Evolutionary conservation across 768 basidiomycete species (phyloP), one percentile per base, ranked within the genome.

Genomic region (Suillus bovinus): DNA sequence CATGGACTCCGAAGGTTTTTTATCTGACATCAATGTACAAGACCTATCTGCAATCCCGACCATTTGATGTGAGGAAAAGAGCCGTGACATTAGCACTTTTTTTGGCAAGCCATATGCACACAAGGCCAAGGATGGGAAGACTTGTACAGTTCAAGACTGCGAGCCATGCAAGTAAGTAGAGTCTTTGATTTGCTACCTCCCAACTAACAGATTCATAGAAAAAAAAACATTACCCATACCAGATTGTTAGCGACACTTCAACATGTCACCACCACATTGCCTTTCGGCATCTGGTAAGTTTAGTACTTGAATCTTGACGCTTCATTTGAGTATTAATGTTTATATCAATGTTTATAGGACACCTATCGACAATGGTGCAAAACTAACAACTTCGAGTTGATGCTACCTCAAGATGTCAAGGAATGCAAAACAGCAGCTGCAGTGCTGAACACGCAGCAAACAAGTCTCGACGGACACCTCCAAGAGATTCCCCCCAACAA

Each of bases 351-450:
- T 7, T 46, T 61, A 46, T 10, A 71, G 69, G 58, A 41, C 17
- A 34, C 27, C 27, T 77, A 78, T 61, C 61, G 41, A 1, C 67
- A 69, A 46, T 78, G 77, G 77, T 66, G 63, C 31, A 54, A 69
- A 10, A 62, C 64, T 6, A 67, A 66, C 41, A 59, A 66, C 9
- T 74, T 78, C 58, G 38, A 60, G 41, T 78, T 72, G 4, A 78
- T 67, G 65, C 69, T 79, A 10, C 70, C 69, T 3, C 53, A 66
- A 1, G 71, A 74, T 61, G 58, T 65, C 33, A 63, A 64, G 55
- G 63, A 60, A 24, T 61, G 67, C 22, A 70, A 72, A 61, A 66
- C 27, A 0, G 65, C 59, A 13, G 53, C 31, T 5, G 61, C 39
- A 13, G n/a, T 46, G 22, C 5, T 22, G 22, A 46, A 46, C 2